Percentiles rank a stretch among this genome's conserved stretches.
Conservation (phyloP, 306 rosid species). For the Abrus pulchellus region DNA sequence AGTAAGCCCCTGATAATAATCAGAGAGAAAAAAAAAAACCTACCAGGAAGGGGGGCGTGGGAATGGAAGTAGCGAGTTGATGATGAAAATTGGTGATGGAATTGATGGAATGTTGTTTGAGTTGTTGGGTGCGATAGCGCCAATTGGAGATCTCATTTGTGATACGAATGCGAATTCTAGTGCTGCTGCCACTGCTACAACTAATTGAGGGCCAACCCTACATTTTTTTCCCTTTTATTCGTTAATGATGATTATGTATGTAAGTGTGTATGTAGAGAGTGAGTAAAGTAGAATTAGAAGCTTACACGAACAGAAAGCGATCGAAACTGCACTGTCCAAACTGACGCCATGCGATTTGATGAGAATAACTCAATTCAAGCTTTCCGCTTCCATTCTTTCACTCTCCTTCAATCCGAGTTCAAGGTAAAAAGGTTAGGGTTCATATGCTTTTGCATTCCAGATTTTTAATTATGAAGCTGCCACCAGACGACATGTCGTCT, state of each 20-base stretch:
- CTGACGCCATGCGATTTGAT: slow-evolving; percentile 59
- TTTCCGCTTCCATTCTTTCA: not conserved
- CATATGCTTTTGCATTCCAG: too few relatives aligned
- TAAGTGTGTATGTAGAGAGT: not conserved
- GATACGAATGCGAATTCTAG: slow-evolving; percentile 16
- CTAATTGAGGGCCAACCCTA: slow-evolving; percentile 10
- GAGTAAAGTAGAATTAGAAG: not conserved
- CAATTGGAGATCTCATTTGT: slow-evolving; percentile 42
- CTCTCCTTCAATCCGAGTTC: too few relatives aligned
- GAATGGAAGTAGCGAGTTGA: slow-evolving; percentile 36
- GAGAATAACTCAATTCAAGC: not conserved
- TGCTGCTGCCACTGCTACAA: not conserved
- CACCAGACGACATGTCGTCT: too few relatives aligned
- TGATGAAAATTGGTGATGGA: slow-evolving; percentile 43
- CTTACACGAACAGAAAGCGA: slow-evolving; percentile 59
- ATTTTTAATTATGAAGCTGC: too few relatives aligned
- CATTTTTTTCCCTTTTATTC: not conserved
- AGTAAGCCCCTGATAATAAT: too few relatives aligned
- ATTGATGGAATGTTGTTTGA: slow-evolving; percentile 35
- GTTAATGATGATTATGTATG: not conserved
- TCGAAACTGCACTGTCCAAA: slow-evolving; percentile 53
- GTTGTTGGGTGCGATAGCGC: slow-evolving; percentile 36
- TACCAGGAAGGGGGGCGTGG: slow-evolving; percentile 35
- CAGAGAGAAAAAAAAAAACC: not conserved
- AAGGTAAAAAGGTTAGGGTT: not conserved